Base-by-base conservation (phyloP, 768 basidiomycete species). In the Mycena chlorophos region DNA sequence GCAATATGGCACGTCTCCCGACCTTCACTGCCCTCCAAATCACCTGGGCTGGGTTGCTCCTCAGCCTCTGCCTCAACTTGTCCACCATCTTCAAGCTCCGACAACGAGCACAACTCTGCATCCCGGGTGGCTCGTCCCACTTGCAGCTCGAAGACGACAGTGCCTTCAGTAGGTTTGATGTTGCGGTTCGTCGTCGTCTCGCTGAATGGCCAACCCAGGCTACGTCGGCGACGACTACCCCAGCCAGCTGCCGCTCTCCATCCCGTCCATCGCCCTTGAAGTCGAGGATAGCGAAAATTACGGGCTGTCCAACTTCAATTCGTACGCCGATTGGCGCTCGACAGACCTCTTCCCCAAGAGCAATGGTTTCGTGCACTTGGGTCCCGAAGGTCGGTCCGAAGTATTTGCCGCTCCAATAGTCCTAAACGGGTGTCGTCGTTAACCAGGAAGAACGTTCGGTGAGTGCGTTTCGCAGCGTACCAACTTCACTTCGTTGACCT, bases 141-240 rank as follows among this genome's bases (percentile, higher is more conserved):
- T 10, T 37, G n/a, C n/a, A n/a, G n/a, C n/a, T n/a, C 12, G 25
- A 49, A 14, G 62, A 60, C 31, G 58, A 63, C 38, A 60, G 58
- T 40, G 49, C 49, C 3, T 63, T 60, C 40, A 63, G 62, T 58
- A 50, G 8, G 48, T 27, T 37, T n/a, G 14, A n/a, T 14, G 1
- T 17, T 22, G 2, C 6, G 10, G 4, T 17, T 57, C 23, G 3
- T 26, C 3, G 6, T 40, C 1, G 12, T 10, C 20, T 22, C 10
- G 25, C 13, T 29, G 27, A 56, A 47, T 30, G 14, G 25, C 37
- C 10, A 27, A n/a, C 22, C 8, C 28, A 63, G 60, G 50, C 40
- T 63, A 63, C 47, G 30, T 45, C 20, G 59, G 56, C 10, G 60
- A 58, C 31, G 62, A 63, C 25, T 51, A 63, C 28, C 62, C 62